A percentile compares a stretch with the other conserved stretches of the same genome.
Conservation (phyloP, 371 early-diverging fungal species). For the Basidiobolus meristosporus region DNA sequence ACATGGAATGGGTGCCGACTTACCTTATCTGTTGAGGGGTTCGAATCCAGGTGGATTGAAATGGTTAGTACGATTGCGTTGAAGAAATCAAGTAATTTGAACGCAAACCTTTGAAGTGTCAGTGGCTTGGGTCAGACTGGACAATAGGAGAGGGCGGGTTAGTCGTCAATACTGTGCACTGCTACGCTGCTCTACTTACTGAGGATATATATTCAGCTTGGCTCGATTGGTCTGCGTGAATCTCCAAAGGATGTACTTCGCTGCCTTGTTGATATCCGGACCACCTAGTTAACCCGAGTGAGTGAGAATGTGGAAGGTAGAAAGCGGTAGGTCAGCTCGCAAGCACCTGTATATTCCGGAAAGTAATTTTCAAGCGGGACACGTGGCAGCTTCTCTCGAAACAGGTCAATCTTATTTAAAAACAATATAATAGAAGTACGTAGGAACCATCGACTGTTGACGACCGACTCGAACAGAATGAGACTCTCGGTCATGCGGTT, state of each 20-base stretch:
- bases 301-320: too few relatives aligned
- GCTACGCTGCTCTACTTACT: slow-evolving; percentile 25
- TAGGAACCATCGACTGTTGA: slow-evolving; percentile 58
- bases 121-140: slow-evolving; percentile 55
- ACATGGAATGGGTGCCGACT: too few relatives aligned
- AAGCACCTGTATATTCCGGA: slow-evolving; percentile 41
- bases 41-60: too few relatives aligned
- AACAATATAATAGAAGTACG: slow-evolving; percentile 66
- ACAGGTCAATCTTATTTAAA: slow-evolving; percentile 68
- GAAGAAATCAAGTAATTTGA: too few relatives aligned
- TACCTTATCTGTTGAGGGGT: neutral
- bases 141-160: neutral
- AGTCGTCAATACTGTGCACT: neutral
- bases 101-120: slow-evolving; percentile 43
- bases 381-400: slow-evolving; percentile 40
- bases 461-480: slow-evolving; percentile 62
- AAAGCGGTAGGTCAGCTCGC: too few relatives aligned
- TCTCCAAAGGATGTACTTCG: slow-evolving; percentile 58
- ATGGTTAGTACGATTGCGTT: too few relatives aligned
- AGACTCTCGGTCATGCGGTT: slow-evolving; percentile 66
- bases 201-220: slow-evolving; percentile 56
- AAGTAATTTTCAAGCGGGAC: slow-evolving; percentile 45
- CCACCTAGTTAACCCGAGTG: slow-evolving; percentile 20
- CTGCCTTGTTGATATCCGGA: slow-evolving; percentile 40
- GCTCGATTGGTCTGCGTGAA: slow-evolving; percentile 57